Evolutionary conservation across 768 basidiomycete species (phyloP), one percentile per base, ranked within the genome.

Genomic region (Rhizopogon vesiculosus): DNA sequence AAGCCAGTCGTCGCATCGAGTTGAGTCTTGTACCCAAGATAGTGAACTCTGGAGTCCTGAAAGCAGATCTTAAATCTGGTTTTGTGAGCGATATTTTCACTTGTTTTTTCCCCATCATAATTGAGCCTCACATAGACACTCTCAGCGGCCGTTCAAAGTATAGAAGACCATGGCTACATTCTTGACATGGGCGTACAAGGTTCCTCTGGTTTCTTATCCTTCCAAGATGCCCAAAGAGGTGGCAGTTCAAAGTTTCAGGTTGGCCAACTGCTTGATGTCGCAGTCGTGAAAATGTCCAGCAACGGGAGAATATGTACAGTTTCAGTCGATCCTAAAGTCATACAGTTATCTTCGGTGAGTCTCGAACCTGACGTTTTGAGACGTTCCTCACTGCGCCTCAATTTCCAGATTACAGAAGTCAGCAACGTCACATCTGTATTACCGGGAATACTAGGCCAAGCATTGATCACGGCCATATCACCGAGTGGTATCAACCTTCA

Each of bases 151-250:
- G 78, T 96, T 49, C 86, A 85, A 71, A 91, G 87, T 63, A 74
- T 90, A 16, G 97, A 99, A 73, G 97, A 98, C 64, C 92, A 97
- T 68, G 95, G 97, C 1, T 98, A 96, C 72, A 82, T 87, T 54
- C 77, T 99, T 7, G 91, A 94, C 60, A 74, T 97, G 40, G 96
- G 94, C 2, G 64, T 97, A 16, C 69, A 83, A 9, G 85, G 80
- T n/a, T 69, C 91, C 35, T 83, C 91, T 56, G 91, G 91, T 42
- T 99, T 98, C 71, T 68, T 98, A 45, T 79, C 87, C 2, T 91
- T 90, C 75, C 85, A 86, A 64, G 88, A 92, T 44, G 77, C 80
- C 55, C 97, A 98, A 68, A 1, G 72, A 78, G 59, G 77, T 78
- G 55, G 69, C 64, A 15, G 56, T 58, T 57, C 60, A 45, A 70